Evolutionary conservation across 495 filamentous ascomycete species (phyloP).

Genomic region (Penicillium turbatum): DNA sequence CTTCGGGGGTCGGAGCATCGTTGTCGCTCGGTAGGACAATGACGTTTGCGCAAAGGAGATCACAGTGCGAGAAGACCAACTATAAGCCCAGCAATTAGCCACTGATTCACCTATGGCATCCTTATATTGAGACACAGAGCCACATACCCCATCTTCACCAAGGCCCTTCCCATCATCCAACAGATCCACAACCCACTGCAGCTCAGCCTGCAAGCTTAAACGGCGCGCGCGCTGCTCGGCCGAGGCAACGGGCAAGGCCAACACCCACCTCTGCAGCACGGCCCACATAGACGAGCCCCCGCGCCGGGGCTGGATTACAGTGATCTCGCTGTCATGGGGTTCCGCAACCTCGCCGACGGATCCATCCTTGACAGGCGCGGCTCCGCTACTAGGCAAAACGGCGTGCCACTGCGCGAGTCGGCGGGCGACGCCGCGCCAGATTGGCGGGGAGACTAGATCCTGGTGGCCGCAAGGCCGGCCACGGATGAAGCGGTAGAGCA

Average conservation of each 20-base stretch:
- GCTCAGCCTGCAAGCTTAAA: slow-evolving; percentile 65
- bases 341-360: slow-evolving; percentile 26
- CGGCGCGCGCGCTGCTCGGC: slow-evolving; percentile 62
- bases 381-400: slow-evolving; percentile 46
- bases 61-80: slow-evolving; percentile 92
- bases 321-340: slow-evolving; percentile 34
- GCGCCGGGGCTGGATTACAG: slow-evolving; percentile 56
- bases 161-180: slow-evolving; percentile 71
- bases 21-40: slow-evolving; percentile 64
- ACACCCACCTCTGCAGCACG: slow-evolving; percentile 92
- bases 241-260: slow-evolving; percentile 70
- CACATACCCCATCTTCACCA: slow-evolving; percentile 65
- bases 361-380: slow-evolving; percentile 7
- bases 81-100: slow-evolving; percentile 31
- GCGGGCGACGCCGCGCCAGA: slow-evolving; percentile 80
- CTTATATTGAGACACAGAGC: neutral
- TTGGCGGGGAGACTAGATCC: slow-evolving; percentile 63
- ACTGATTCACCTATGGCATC: neutral
- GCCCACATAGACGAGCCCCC: slow-evolving; percentile 82
- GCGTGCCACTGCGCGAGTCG: slow-evolving; percentile 92
- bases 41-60: slow-evolving; percentile 91
- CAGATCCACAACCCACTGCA: slow-evolving; percentile 61
- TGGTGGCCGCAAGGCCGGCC: slow-evolving; percentile 73
- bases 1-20: slow-evolving; percentile 25
- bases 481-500: slow-evolving; percentile 86